Base-by-base conservation (phyloP, 1,284 basidiomycete species). In the Inonotus hispidus region DNA sequence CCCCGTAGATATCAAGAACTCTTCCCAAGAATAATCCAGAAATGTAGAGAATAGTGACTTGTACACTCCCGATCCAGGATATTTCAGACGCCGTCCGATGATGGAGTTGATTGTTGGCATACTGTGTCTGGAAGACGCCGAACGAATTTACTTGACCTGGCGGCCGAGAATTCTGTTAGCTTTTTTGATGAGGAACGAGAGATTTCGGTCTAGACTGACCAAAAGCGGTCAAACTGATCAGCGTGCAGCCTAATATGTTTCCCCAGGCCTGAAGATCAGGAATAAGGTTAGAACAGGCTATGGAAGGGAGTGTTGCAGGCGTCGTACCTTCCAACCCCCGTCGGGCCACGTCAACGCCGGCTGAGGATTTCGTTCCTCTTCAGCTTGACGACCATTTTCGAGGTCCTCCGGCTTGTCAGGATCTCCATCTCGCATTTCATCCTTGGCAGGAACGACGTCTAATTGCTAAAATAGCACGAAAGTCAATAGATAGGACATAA, bases 51-150 rank as follows among this genome's bases (percentile, higher is more conserved):
- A 66, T 49, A 14, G 62, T 49, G 38, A 62, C 55, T 43, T 64
- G 63, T 11, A 62, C 56, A 21, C 60, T 56, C 13, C 65, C 65
- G 25, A 66, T 66, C 65, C 65, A 66, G 6, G 63, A 64, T 14
- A 66, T 66, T 27, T 62, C 63, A 5, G 65, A 66, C 3, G 65
- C 58, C 13, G 60, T 52, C 23, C 50, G n/a, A 32, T 56, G 23
- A 19, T 35, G 14, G 6, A 66, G 63, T n/a, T 61, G 60, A 43
- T 60, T n/a, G 21, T 19, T 39, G 10, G 63, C 63, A 46, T 66
- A 66, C 23, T 59, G 52, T 4, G 60, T 37, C 53, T 66, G 63
- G 39, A 66, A 66, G 23, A 63, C 60, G 13, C 65, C 65, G 43
- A 66, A 66, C 23, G 63, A 55, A 37, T 62, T 62, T n/a, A 62